Conservation (phyloP, 768 basidiomycete species). For the Lactarius akahatsu region DNA sequence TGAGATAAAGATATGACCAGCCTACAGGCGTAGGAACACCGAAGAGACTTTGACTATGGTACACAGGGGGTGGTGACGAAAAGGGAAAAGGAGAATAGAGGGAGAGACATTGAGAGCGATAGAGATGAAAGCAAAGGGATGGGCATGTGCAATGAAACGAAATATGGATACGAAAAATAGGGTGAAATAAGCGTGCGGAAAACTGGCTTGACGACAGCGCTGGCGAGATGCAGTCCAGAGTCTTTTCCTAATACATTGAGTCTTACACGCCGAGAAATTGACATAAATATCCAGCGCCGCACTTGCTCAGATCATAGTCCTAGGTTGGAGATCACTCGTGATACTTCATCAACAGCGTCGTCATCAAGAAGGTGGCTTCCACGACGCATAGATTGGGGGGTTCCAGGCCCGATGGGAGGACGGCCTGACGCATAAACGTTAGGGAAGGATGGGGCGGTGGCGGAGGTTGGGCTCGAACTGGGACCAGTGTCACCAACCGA, state of each 20-base stretch:
- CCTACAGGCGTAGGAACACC: slow-evolving; percentile 53
- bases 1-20: slow-evolving; percentile 59
- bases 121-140: slow-evolving; percentile 26
- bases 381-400: slow-evolving; percentile 32
- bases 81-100: slow-evolving; percentile 16
- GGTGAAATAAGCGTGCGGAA: slow-evolving; percentile 21
- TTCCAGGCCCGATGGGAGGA: slow-evolving; percentile 35
- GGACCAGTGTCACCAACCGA: slow-evolving; percentile 73
- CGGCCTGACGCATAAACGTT: slow-evolving; percentile 68
- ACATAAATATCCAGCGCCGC: slow-evolving; percentile 22
- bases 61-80: slow-evolving; percentile 29
- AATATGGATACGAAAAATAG: slow-evolving; percentile 25
- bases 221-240: slow-evolving; percentile 25
- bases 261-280: slow-evolving; percentile 24
- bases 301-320: slow-evolving; percentile 32
- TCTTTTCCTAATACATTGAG: slow-evolving; percentile 30
- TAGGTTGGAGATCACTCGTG: slow-evolving; percentile 67
- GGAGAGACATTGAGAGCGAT: slow-evolving; percentile 16
- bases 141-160: slow-evolving; percentile 24
- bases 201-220: slow-evolving; percentile 18
- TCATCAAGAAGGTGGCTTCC: slow-evolving; percentile 46
- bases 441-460: slow-evolving; percentile 77
- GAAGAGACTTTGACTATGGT: slow-evolving; percentile 41
- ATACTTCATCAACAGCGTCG: slow-evolving; percentile 65
- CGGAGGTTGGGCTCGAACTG: slow-evolving; percentile 77